Evolutionary conservation across 805 yeast species (phyloP).

Genomic region (Candida corydali): DNA sequence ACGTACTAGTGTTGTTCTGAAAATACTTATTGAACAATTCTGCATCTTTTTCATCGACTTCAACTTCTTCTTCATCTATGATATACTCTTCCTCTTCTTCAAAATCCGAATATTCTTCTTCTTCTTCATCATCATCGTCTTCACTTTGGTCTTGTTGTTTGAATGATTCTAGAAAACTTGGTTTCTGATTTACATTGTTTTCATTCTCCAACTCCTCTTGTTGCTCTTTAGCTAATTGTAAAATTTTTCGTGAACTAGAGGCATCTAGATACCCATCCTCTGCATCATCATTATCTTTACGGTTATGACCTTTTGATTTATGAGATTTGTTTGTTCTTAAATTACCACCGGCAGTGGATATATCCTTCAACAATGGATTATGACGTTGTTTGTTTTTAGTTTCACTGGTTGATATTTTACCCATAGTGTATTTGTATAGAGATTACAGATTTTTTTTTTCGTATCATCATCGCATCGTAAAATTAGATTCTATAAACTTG

Average conservation of each 20-base stretch:
- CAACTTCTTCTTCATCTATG: conserved; percentile 55
- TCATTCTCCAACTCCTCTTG: conserved; percentile 81
- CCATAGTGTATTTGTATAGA: conserved; percentile 42
- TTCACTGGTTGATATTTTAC: conserved; percentile 53
- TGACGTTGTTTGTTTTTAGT: conserved; percentile 62
- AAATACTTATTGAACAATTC: conserved; percentile 79
- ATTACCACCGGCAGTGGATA: conserved; percentile 70
- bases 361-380: conserved; percentile 74
- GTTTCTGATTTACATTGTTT: conserved; percentile 15
- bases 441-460: background rate
- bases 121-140: conserved; percentile 48
- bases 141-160: conserved; percentile 16
- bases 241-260: conserved; percentile 73
- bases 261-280: conserved; percentile 76
- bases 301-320: conserved; percentile 18
- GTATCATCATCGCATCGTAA: conserved; percentile 8
- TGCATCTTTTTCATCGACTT: conserved; percentile 76
- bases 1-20: conserved; percentile 22
- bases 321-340: conserved; percentile 44
- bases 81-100: conserved; percentile 49
- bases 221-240: conserved; percentile 87
- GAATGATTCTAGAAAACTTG: conserved; percentile 20
- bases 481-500: background rate
- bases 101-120: conserved; percentile 51
- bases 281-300: conserved; percentile 35